Conservation (phyloP, 495 filamentous ascomycete species). For the Aspergillus ostianus region DNA sequence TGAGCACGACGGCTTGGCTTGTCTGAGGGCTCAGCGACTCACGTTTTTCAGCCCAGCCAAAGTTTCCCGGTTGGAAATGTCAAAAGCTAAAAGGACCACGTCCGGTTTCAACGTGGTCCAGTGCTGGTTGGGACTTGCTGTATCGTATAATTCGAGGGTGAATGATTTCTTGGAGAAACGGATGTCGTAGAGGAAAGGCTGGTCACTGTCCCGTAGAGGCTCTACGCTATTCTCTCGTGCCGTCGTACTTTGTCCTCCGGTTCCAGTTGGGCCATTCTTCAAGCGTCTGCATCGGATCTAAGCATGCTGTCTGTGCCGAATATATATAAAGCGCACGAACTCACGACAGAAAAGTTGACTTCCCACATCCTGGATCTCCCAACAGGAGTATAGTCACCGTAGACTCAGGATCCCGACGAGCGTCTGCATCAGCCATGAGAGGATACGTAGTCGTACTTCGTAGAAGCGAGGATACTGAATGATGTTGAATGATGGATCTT, state of each 20-base stretch:
- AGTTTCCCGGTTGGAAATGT: conserved; percentile 66
- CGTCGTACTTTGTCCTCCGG: conserved; percentile 10
- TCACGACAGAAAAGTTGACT: conserved; percentile 86
- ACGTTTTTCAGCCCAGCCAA: conserved; percentile 64
- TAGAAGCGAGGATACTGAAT: background rate
- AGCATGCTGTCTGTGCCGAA: conserved; percentile 3
- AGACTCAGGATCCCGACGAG: conserved; percentile 19
- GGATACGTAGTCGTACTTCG: background rate
- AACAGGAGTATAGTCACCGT: conserved; percentile 72
- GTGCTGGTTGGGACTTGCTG: conserved; percentile 63
- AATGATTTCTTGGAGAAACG: conserved; percentile 64
- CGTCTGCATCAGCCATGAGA: conserved; percentile 2
- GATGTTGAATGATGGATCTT: background rate
- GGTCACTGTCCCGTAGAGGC: conserved; percentile 69
- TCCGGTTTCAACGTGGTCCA: conserved; percentile 72
- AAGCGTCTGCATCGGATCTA: conserved; percentile 19
- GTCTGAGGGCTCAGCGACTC: conserved; percentile 24
- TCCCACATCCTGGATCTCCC: conserved; percentile 78
- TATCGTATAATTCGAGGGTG: conserved; percentile 77
- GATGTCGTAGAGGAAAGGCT: conserved; percentile 81
- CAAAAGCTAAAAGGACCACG: conserved; percentile 77
- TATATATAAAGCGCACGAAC: conserved; percentile 22
- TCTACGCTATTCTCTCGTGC: conserved; percentile 12
- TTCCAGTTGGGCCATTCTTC: conserved; percentile 21
- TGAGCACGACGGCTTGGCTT: background rate